Evolutionary conservation across 805 yeast species (phyloP).

Genomic region (Spencermartinsiella europaea): DNA sequence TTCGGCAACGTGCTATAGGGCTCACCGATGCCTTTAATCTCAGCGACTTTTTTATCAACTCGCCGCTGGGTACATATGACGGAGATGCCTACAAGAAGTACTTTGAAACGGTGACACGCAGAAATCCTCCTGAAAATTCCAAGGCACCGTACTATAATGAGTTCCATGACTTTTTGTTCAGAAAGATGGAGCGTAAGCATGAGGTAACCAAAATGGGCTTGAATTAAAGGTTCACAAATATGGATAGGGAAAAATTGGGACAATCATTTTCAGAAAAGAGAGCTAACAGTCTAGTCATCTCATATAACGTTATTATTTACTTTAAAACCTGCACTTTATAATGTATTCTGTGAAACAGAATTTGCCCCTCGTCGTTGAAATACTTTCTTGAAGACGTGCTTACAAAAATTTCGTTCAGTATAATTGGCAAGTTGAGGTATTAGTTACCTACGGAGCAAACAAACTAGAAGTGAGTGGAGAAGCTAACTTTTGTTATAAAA

Average conservation of each 20-base stretch:
- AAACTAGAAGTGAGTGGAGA: too few species aligned
- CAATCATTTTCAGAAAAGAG: not conserved
- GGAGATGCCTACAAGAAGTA: constrained; percentile 84
- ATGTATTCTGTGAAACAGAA: too few species aligned
- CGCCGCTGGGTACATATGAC: constrained; percentile 73
- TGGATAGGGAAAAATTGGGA: too few species aligned
- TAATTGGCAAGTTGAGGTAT: too few species aligned
- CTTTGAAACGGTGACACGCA: constrained; percentile 54
- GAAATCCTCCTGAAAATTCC: constrained; percentile 32
- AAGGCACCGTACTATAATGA: constrained; percentile 54
- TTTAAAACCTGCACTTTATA: too few species aligned
- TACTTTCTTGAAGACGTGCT: too few species aligned
- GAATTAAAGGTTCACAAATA: not conserved
- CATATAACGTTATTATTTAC: too few species aligned
- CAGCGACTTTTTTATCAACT: constrained; percentile 73
- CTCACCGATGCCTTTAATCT: constrained; percentile 80
- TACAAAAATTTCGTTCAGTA: too few species aligned
- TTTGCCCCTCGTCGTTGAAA: too few species aligned
- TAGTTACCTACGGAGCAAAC: too few species aligned
- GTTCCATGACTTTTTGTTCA: constrained; percentile 29
- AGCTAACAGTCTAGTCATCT: too few species aligned
- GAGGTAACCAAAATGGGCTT: constrained; percentile 4
- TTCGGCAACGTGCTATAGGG: constrained; percentile 67
- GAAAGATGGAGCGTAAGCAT: constrained; percentile 24
- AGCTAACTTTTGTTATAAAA: too few species aligned